A percentile compares a stretch with the other conserved stretches of the same genome.
These are phyloP conservation scores for Physaria fendleri DNA, from an alignment of 345 rosid species.

Conservation along the genomic window DNA sequence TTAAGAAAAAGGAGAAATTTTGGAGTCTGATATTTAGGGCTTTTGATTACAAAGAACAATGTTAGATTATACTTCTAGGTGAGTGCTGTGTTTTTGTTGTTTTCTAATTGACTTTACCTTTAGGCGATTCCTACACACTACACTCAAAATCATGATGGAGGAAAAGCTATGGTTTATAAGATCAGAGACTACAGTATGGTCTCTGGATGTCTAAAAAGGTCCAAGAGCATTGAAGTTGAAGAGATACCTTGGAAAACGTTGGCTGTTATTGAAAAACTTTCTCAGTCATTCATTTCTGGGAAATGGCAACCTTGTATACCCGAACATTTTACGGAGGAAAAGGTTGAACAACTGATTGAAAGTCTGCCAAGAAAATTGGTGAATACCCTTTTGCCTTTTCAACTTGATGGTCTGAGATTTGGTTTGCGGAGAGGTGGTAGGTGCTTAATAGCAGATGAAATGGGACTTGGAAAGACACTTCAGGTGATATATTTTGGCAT, in stretches of 20 bases:
- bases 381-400: conserved; percentile 74
- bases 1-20: background rate
- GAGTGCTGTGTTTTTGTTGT: background rate
- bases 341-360: conserved; percentile 49
- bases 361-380: conserved; percentile 56
- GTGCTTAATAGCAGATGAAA: conserved; percentile 96
- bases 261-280: conserved; percentile 64
- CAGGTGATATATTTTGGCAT: conserved; percentile 44
- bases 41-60: background rate
- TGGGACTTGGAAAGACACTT: conserved; percentile 97
- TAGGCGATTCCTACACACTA: conserved; percentile 68
- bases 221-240: conserved; percentile 47
- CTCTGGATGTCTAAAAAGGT: conserved; percentile 51
- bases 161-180: conserved; percentile 74
- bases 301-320: conserved; percentile 74
- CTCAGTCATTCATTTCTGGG: conserved; percentile 42
- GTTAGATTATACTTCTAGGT: background rate
- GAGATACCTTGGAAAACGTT: conserved; percentile 76
- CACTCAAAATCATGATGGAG: conserved; percentile 69
- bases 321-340: conserved; percentile 61
- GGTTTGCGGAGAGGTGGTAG: conserved; percentile 84
- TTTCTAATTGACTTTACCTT: background rate
- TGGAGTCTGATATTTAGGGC: background rate
- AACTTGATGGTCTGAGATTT: conserved; percentile 75
- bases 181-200: conserved; percentile 60